Evolutionary conservation across 495 filamentous ascomycete species (phyloP), one percentile per base, ranked within the genome.

Genomic region (Haplographium delicatum): DNA sequence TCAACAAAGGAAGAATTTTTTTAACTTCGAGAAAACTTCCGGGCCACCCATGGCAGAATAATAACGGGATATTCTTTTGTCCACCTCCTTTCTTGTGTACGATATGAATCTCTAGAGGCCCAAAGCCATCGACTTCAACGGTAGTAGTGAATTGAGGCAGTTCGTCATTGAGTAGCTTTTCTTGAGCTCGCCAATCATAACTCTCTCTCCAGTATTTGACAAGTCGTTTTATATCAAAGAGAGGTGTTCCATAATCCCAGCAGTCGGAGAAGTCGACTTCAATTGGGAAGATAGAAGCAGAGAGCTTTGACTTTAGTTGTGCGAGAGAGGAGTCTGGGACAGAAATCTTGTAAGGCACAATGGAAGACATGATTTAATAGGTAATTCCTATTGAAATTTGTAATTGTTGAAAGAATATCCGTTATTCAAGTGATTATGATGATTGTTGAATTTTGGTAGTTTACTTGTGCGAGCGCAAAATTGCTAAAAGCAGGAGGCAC

Each of bases 1-100:
- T 71, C 19, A 89, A 68, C 11, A 76, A 62, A 2, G 80, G 75
- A 2, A 89, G 66, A 23, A 88, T 64, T 54, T 85, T 84, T 9
- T 65, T 72, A 1, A 79, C 81, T 65, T 88, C 85, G 47, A 85
- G 53, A 63, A 88, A 86, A 44, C 70, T 80, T 1, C 85, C 83
- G 2, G 84, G 84, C 82, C 80, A 81, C 13, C 80, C 80, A 60
- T 83, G 80, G 16, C 76, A 58, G 50, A 81, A 81, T 6, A 83
- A 61, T 31, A 83, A 55, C 0, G 79, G 80, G 38, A 83, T 71
- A 0, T 76, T 76, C 28, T 66, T 66, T 10, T 64, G 41, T n/a
- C 64, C 66, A 5, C 58, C 52, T 44, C 73, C 76, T 23, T 63
- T 68, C 46, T 81, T 70, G 61, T 85, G 79, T 30, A 81, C 60